Conservation (phyloP, 805 yeast genomes). For the Candida bentonensis region DNA sequence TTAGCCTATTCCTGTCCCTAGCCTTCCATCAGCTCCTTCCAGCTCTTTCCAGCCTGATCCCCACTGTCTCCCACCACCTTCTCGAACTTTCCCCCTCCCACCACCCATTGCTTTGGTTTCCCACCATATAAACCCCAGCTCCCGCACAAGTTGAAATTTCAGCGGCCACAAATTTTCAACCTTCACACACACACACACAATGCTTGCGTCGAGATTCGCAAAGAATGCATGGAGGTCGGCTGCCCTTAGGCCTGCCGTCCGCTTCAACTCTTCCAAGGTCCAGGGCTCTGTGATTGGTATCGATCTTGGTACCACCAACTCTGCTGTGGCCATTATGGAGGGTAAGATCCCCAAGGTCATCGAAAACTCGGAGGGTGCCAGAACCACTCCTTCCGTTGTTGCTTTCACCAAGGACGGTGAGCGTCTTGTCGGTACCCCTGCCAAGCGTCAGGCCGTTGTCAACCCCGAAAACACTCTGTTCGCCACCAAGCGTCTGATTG, state of each 20-base stretch:
- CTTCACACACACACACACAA: slow-evolving; percentile 4
- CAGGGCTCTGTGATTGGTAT: slow-evolving; percentile 64
- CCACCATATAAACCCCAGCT: slow-evolving; percentile 1
- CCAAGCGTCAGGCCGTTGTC: slow-evolving; percentile 91
- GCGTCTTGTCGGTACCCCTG: slow-evolving; percentile 86
- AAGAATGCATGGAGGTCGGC: slow-evolving; percentile 5
- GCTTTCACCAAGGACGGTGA: slow-evolving; percentile 89
- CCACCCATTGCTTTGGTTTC: not conserved
- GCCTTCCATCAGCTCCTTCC: not conserved
- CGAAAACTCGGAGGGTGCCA: slow-evolving; percentile 64
- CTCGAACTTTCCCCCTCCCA: not conserved
- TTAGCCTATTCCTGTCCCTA: not conserved
- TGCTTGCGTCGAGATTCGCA: slow-evolving; percentile 2
- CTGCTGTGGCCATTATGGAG: slow-evolving; percentile 79
- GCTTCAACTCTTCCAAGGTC: slow-evolving; percentile 37
- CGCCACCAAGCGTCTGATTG: slow-evolving; percentile 90
- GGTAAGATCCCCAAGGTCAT: slow-evolving; percentile 63
- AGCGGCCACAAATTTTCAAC: slow-evolving; percentile 3
- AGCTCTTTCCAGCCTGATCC: not conserved
- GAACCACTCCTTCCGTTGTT: slow-evolving; percentile 87
- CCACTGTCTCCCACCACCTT: not conserved
- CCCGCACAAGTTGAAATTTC: slow-evolving; percentile 5
- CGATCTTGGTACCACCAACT: slow-evolving; percentile 80
- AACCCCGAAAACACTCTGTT: slow-evolving; percentile 89
- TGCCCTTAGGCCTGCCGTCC: slow-evolving; percentile 16